A percentile compares a stretch with the other conserved stretches of the same genome.
These are phyloP conservation scores for Glomus cerebriforme DNA, from an alignment of 192 early-diverging fungal species.

Conservation along the genomic window DNA sequence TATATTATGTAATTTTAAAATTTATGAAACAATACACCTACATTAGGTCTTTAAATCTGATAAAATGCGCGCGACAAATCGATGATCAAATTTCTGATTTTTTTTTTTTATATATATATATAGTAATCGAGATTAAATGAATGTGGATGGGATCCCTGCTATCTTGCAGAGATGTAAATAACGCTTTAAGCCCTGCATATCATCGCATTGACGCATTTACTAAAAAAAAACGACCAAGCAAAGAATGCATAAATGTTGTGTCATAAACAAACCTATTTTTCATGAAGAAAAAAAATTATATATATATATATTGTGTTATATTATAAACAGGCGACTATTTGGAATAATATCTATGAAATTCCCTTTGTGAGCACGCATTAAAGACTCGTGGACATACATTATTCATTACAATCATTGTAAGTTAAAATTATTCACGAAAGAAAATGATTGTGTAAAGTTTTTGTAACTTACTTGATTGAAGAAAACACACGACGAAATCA, in stretches of 20 bases:
- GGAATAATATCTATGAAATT: neutral
- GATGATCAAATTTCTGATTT: neutral
- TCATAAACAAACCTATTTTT: neutral
- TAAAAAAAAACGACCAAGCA: neutral
- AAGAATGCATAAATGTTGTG: neutral
- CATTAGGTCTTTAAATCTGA: conserved; percentile 1
- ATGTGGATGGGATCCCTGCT: neutral
- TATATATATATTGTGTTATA: neutral
- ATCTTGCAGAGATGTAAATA: neutral
- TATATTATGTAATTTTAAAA: neutral
- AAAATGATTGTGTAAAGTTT: neutral
- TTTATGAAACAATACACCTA: neutral
- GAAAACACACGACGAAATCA: neutral
- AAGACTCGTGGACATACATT: conserved; percentile 10
- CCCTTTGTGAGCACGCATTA: neutral
- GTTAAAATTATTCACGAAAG: neutral
- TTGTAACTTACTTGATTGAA: neutral
- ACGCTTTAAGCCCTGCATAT: neutral
- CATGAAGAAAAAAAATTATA: neutral
- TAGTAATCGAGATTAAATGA: neutral
- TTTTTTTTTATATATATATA: neutral
- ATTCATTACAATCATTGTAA: neutral
- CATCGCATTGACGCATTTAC: neutral
- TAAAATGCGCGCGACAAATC: neutral
- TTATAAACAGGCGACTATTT: neutral